Base-by-base conservation (phyloP, 208 protist species). In the Sergeia podlipaevii region DNA sequence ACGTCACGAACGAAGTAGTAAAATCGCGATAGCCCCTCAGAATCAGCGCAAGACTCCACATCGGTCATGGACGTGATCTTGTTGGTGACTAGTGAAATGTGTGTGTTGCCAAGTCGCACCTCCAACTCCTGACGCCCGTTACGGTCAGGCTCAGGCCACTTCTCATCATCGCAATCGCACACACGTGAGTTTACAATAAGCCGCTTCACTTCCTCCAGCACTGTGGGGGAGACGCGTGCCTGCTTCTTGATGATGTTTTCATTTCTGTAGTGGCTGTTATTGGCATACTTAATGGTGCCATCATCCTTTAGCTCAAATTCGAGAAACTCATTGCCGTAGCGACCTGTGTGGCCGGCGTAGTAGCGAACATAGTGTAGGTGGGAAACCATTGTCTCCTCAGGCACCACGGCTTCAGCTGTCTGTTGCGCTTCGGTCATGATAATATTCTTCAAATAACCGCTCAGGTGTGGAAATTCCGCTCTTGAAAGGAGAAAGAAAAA, bases 191-290 rank as follows among this genome's bases (percentile, higher is more conserved):
- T 49, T 30, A 89, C 73, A 49, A 91, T 77, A 30, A 91, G 58
- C 33, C 63, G 65, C 54, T 89, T 91, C 36, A 92, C 64, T 50
- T 85, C 80, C 10, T 89, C 74, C 15, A 95, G 53, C 11, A 95
- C 85, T 2, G 65, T 76, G 1, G 72, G 74, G 3, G 84, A 89
- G 1, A 91, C 69, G 2, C 79, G 52, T 1, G 76, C 70, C 63
- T 91, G 85, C 52, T 91, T 89, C 68, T 90, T 92, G 60, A 95
- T 91, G 48, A 91, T 91, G 49, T 86, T 86, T 48, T 95, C 88
- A 27, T 91, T 95, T 43, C 85, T 65, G 68, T 95, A 95, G 20
- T 82, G 76, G 52, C 84, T 95, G 59, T 91, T 91, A 52, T 95
- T 95, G 3, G 80, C 79, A 38, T 95, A 95, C 64, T 87, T 85